Percentiles rank a stretch among this genome's conserved stretches.
Conservation (phyloP, 352 stramenopile species). For the Globisporangium spiculum region DNA sequence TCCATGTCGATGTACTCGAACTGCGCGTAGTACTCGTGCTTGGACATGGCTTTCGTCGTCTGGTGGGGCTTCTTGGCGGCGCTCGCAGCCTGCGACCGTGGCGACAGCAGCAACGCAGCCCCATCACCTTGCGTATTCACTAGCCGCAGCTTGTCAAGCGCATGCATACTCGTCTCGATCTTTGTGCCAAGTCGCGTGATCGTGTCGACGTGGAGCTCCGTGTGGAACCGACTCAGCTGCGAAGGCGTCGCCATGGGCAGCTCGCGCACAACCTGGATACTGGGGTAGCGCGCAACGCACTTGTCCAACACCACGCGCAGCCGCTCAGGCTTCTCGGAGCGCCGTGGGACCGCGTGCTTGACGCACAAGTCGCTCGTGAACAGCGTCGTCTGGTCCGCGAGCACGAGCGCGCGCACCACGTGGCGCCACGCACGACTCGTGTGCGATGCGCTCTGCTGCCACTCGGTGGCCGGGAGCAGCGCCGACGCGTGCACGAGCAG, state of each 20-base stretch:
- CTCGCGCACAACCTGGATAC: slow-evolving; percentile 22
- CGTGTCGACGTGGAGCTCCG: slow-evolving; percentile 52
- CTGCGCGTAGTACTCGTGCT: slow-evolving; percentile 52
- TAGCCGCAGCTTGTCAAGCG: slow-evolving; percentile 28
- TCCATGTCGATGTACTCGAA: slow-evolving; percentile 70
- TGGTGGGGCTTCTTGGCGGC: slow-evolving; percentile 12
- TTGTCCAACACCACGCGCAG: slow-evolving; percentile 43
- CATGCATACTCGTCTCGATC: slow-evolving; percentile 59
- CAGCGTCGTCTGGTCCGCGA: slow-evolving; percentile 32
- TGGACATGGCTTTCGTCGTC: slow-evolving; percentile 26
- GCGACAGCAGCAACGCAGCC: not conserved
- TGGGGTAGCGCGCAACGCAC: slow-evolving; percentile 29
- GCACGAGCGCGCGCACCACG: slow-evolving; percentile 24
- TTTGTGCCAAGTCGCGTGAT: slow-evolving; percentile 46
- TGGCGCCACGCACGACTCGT: slow-evolving; percentile 32
- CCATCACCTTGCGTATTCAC: not conserved
- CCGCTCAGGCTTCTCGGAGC: slow-evolving; percentile 50
- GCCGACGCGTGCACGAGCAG: not conserved
- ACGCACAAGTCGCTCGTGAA: slow-evolving; percentile 52
- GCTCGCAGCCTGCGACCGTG: slow-evolving; percentile 3
- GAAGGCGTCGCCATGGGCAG: slow-evolving; percentile 35
- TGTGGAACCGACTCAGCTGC: slow-evolving; percentile 61
- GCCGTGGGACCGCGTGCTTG: slow-evolving; percentile 37
- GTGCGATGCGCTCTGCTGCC: not conserved
- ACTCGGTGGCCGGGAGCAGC: not conserved